Evolutionary conservation across 2,329 filamentous ascomycete genomes (phyloP), one percentile per base, ranked within the genome.

Genomic region (Dactylonectria macrodidyma): DNA sequence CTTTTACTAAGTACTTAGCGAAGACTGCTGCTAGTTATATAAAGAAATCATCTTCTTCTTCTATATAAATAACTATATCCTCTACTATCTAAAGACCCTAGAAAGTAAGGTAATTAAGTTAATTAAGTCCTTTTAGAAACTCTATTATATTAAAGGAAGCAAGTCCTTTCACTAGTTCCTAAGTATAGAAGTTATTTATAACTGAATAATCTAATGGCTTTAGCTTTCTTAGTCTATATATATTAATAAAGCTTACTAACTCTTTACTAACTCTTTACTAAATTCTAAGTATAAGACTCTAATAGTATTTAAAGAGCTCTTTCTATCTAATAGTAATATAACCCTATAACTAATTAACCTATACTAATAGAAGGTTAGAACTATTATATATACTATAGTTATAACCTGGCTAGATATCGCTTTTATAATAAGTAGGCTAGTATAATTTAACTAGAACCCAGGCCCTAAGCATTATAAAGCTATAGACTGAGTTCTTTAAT

Each of bases 381-480:
- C 44, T 14, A 52, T 64, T 3, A 34, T 58, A 5, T 64, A 64
- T 12, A 9, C 34, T 19, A 47, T 47, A 5, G 46, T 59, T 3
- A 65, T 59, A 3, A 54, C 55, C 9, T 22, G 48, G 16, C 62
- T 36, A 7, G 38, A 65, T 41, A 46, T 59, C 10, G 56, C 62
- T n/a, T 65, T 65, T 33, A 10, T 22, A 9, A n/a, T 30, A 7
- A 34, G 30, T 11, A 41, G 48, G 14, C 41, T 65, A 55, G 54
- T 36, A 14, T 3, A 48, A 24, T 65, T 65, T 11, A 52, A 36
- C 34, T 16, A 48, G 26, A 65, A 65, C 48, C 62, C 56, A 59
- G 38, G 56, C 19, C 47, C 34, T 16, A 33, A 46, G 36, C 26
- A 65, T 46, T 24, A 47, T 10, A 8, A 59, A 24, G 56, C 56